phyloP scores from a whole-genome alignment of 2,329 filamentous ascomycete species.

The Sclerotinia nivalis region DNA sequence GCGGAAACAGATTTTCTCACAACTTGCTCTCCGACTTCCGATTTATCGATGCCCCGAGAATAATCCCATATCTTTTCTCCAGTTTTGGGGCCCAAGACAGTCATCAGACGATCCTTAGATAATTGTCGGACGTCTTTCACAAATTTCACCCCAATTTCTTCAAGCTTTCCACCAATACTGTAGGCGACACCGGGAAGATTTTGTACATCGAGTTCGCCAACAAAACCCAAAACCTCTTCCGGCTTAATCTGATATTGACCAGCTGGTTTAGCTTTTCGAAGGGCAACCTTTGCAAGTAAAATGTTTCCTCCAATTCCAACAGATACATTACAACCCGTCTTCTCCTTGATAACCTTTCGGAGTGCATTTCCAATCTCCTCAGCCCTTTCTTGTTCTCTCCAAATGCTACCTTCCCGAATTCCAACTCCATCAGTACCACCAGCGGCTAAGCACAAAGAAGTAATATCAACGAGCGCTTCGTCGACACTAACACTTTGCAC shows the following conservation, averaged over 20 bases:
- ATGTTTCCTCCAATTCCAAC: conserved; percentile 92
- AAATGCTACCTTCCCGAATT: conserved; percentile 66
- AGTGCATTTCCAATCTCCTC: conserved; percentile 69
- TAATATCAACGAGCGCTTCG: conserved; percentile 87
- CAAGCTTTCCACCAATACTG: conserved; percentile 83
- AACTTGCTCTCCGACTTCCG: conserved; percentile 82
- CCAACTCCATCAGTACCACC: conserved; percentile 66
- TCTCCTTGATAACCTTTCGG: conserved; percentile 67
- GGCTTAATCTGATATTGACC: conserved; percentile 88
- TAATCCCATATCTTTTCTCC: conserved; percentile 90
- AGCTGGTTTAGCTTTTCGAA: conserved; percentile 90
- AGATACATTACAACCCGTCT: conserved; percentile 84
- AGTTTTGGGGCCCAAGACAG: conserved; percentile 83
- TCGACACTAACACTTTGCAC: conserved; percentile 98
- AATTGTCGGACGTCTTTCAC: conserved; percentile 81
- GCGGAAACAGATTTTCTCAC: conserved; percentile 93
- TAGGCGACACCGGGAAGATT: conserved; percentile 89
- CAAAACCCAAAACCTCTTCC: conserved; percentile 73
- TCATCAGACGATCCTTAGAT: conserved; percentile 73
- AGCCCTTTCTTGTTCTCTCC: conserved; percentile 76
- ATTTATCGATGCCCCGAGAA: conserved; percentile 79
- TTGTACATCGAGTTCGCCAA: conserved; percentile 76
- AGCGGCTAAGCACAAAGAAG: conserved; percentile 64
- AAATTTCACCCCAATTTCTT: conserved; percentile 78
- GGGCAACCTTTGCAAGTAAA: conserved; percentile 83